These are phyloP conservation scores for Phaeosphaeria sp. DNA, from an alignment of 2,329 filamentous ascomycete genomes.

Conservation along the genomic window DNA sequence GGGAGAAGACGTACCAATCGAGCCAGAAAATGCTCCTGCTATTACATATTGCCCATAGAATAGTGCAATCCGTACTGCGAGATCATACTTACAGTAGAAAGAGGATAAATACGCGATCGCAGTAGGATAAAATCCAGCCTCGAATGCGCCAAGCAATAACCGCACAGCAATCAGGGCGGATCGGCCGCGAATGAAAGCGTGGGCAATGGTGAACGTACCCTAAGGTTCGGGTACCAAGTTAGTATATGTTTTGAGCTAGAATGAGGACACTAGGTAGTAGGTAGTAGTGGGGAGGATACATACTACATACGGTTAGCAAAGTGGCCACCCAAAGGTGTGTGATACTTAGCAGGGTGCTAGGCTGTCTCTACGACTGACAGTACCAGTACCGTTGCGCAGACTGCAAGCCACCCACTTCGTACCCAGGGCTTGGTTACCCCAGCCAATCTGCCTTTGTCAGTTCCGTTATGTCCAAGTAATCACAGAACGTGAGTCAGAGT, in stretches of 20 bases:
- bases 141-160: constrained; percentile 50
- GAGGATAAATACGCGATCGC: constrained; percentile 61
- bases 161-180: constrained; percentile 26
- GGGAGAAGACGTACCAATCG: constrained; percentile 33
- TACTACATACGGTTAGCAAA: no score
- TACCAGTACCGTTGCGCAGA: no score
- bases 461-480: neutral
- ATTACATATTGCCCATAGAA: constrained; percentile 54
- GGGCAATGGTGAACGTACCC: constrained; percentile 27
- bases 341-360: no score
- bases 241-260: no score
- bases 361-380: no score
- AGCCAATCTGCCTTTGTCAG: constrained; percentile 23
- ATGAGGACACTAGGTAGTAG: no score
- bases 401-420: no score
- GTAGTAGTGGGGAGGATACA: no score
- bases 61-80: constrained; percentile 53
- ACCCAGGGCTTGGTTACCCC: no score
- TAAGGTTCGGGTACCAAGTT: no score
- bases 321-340: no score
- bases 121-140: constrained; percentile 64
- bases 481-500: neutral
- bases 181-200: constrained; percentile 28
- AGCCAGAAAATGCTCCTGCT: constrained; percentile 51
- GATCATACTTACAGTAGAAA: constrained; percentile 54